Base-by-base conservation (phyloP, 371 early-diverging fungal species). In the Blakeslea trispora region DNA sequence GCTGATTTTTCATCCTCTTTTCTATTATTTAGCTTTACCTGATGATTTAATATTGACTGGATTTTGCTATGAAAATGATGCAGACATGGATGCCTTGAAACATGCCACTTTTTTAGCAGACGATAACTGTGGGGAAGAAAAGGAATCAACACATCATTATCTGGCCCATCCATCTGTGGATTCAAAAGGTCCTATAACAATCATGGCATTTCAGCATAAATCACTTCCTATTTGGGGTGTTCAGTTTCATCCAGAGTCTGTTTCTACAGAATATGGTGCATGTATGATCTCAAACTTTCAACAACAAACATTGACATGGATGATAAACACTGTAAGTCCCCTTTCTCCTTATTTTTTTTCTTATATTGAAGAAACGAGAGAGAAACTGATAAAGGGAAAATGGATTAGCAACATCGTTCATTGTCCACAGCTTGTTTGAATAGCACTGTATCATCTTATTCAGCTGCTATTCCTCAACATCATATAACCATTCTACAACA, bases 191-290 rank as follows among this genome's bases (percentile, higher is more conserved):
- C 53, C 55, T 6, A 74, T 77, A 0, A 88, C 79, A 0, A 46
- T 96, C 8, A 95, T 95, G 96, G 97, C 85, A 0, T 69, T 98
- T 49, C 74, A 83, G 40, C 96, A 95, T 70, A 69, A 49, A 22
- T 40, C 49, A 1, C 61, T 78, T 17, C 95, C 95, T 15, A 65
- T 94, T 9, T 94, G 88, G 81, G 94, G 95, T 8, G 95, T 98
- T 24, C 97, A 98, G 63, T 97, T 95, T 63, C 98, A 98, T 69
- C 98, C 98, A 7, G 98, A 98, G 74, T 94, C 95, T 7, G 89
- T 97, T 11, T 90, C 91, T 31, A 90, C 95, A 0, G 89, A 92
- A 57, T 64, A 82, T 60, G 97, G 97, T 2, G 45, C 58, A 11
- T 66, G 61, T 13, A 74, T 97, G 69, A 65, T 94, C 40, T 14